phyloP scores from a whole-genome alignment of 2,329 filamentous ascomycete species.

The Cladophialophora carrionii region DNA sequence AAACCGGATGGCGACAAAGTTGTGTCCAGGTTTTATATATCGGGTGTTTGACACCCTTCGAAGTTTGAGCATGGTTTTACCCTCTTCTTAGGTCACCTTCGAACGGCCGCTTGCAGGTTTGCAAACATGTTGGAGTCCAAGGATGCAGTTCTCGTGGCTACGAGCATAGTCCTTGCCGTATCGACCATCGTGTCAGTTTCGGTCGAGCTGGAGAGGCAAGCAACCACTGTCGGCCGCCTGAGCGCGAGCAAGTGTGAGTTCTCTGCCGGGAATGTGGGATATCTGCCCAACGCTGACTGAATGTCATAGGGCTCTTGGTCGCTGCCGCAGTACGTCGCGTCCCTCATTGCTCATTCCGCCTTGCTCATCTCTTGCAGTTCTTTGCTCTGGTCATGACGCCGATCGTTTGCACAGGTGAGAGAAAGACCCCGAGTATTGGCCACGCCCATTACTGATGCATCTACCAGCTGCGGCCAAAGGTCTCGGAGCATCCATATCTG shows the following conservation, averaged over 20 bases:
- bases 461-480: slow-evolving; percentile 31
- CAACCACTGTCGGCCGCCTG: slow-evolving; percentile 22
- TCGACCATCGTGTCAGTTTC: slow-evolving; percentile 30
- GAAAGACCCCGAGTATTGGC: background rate
- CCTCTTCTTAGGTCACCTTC: slow-evolving; percentile 19
- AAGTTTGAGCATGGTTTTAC: slow-evolving; percentile 7
- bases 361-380: slow-evolving; percentile 27
- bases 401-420: slow-evolving; percentile 30
- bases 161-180: slow-evolving; percentile 32
- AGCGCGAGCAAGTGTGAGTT: slow-evolving; percentile 33
- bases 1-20: slow-evolving; percentile 1
- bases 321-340: slow-evolving; percentile 22
- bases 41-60: slow-evolving; percentile 16
- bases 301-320: slow-evolving; percentile 29
- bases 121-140: slow-evolving; percentile 30
- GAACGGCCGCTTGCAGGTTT: slow-evolving; percentile 23
- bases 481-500: slow-evolving; percentile 28
- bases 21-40: slow-evolving; percentile 13
- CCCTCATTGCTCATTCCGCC: background rate
- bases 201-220: slow-evolving; percentile 32
- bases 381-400: slow-evolving; percentile 32
- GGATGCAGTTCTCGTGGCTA: slow-evolving; percentile 28
- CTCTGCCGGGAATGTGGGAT: background rate
- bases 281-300: slow-evolving; percentile 1
- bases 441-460: slow-evolving; percentile 10